phyloP scores from a whole-genome alignment of 805 yeast genomes.

The Spathaspora girioi region DNA sequence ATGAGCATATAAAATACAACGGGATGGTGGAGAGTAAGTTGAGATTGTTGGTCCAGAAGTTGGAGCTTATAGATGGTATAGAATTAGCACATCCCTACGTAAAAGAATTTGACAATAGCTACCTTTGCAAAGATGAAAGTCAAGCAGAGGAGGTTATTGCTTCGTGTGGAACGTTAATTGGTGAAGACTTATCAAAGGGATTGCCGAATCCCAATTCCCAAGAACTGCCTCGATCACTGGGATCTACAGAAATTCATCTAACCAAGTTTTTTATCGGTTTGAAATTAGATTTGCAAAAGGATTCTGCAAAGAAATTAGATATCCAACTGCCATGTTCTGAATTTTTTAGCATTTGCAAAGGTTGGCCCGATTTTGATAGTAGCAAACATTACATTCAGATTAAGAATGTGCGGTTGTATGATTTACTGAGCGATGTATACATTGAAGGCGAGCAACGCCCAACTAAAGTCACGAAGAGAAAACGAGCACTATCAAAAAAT shows the following conservation, averaged over 20 bases:
- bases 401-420: constrained; percentile 63
- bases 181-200: constrained; percentile 38
- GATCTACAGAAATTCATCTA: constrained; percentile 40
- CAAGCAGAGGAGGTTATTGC: constrained; percentile 47
- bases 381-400: constrained; percentile 58
- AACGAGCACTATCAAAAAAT: neutral
- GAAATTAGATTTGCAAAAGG: constrained; percentile 41
- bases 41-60: constrained; percentile 74
- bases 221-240: too few species aligned
- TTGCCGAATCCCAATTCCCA: constrained; percentile 8
- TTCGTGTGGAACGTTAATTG: constrained; percentile 58
- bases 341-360: constrained; percentile 75
- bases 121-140: constrained; percentile 14
- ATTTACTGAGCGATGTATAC: constrained; percentile 82
- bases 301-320: constrained; percentile 57
- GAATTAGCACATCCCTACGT: constrained; percentile 87
- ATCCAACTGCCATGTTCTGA: constrained; percentile 89
- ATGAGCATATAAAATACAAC: constrained; percentile 86
- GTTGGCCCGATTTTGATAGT: constrained; percentile 62
- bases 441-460: constrained; percentile 76
- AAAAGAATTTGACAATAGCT: constrained; percentile 53
- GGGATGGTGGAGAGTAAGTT: constrained; percentile 90
- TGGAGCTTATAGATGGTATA: constrained; percentile 75
- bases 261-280: constrained; percentile 83
- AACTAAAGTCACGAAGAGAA: neutral